phyloP scores from a whole-genome alignment of 2,329 filamentous ascomycete genomes.

The Aspergillus quadrilineatus region DNA sequence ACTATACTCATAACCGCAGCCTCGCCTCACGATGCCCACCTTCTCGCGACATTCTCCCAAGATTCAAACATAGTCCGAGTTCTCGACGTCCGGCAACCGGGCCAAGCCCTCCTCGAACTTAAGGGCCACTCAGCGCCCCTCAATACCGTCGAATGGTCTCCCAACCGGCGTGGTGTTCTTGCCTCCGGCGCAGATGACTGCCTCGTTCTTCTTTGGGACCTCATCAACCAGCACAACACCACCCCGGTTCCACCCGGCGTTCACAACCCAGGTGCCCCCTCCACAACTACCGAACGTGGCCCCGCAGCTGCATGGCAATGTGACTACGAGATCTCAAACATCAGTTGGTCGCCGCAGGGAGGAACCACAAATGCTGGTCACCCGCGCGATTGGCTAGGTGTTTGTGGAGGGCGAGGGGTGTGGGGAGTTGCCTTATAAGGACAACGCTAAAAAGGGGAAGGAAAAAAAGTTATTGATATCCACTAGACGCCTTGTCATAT shows the following conservation, averaged over 20 bases:
- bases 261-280: constrained; percentile 24
- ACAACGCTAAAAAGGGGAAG: constrained; percentile 4
- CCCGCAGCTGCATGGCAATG: constrained; percentile 48
- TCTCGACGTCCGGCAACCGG: constrained; percentile 91
- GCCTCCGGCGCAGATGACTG: constrained; percentile 92
- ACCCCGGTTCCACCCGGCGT: constrained; percentile 45
- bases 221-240: constrained; percentile 66
- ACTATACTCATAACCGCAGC: constrained; percentile 48
- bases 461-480: constrained; percentile 14
- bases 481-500: constrained; percentile 7
- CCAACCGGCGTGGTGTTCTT: constrained; percentile 77
- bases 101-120: constrained; percentile 89
- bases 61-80: constrained; percentile 92
- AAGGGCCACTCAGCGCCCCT: constrained; percentile 81
- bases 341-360: constrained; percentile 48
- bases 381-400: constrained; percentile 44
- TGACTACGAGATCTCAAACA: constrained; percentile 48
- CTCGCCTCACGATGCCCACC: constrained; percentile 90
- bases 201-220: constrained; percentile 89
- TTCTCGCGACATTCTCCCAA: constrained; percentile 94
- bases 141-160: constrained; percentile 96
- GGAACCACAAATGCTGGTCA: constrained; percentile 35
- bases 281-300: constrained; percentile 43
- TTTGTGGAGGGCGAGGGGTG: constrained; percentile 47
- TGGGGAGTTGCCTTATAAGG: constrained; percentile 45